These are phyloP conservation scores for Arachnomyces sp. DNA, from an alignment of 2,329 filamentous ascomycete genomes.

Conservation along the genomic window DNA sequence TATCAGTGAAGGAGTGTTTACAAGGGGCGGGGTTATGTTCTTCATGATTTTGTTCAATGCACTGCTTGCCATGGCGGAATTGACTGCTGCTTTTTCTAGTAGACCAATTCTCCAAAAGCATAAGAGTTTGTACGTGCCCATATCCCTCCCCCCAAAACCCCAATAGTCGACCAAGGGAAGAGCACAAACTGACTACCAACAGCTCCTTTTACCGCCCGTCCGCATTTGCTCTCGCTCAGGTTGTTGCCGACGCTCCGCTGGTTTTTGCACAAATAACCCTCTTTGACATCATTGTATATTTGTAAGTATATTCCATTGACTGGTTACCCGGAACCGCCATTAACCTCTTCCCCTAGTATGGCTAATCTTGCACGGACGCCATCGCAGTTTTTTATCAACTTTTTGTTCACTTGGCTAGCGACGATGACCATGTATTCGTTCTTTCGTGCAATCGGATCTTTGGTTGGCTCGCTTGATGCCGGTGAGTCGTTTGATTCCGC, in stretches of 20 bases:
- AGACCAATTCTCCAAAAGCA: slow-evolving; percentile 62
- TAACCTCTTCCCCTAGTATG: slow-evolving; percentile 34
- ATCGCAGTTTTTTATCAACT: slow-evolving; percentile 55
- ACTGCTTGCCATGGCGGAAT: slow-evolving; percentile 52
- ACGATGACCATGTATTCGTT: slow-evolving; percentile 50
- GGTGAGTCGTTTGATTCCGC: slow-evolving; percentile 21
- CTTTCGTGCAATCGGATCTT: slow-evolving; percentile 42
- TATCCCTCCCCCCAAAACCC: too few species aligned
- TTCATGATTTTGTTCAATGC: slow-evolving; percentile 56
- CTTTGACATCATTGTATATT: slow-evolving; percentile 56
- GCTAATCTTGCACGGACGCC: slow-evolving; percentile 46
- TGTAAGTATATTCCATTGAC: slow-evolving; percentile 21
- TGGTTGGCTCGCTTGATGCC: slow-evolving; percentile 43
- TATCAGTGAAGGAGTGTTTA: slow-evolving; percentile 46
- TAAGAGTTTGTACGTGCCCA: slow-evolving; percentile 51
- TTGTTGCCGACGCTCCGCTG: slow-evolving; percentile 49
- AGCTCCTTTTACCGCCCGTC: slow-evolving; percentile 57
- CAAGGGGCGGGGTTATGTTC: slow-evolving; percentile 54
- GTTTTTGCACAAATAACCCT: slow-evolving; percentile 50
- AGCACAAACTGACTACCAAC: slow-evolving; percentile 6
- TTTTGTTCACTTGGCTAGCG: slow-evolving; percentile 46
- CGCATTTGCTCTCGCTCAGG: slow-evolving; percentile 52
- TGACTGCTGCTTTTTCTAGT: slow-evolving; percentile 52
- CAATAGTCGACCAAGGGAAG: neutral
- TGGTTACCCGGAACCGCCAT: accelerated